Conservation (phyloP, 106 monocot genomes). For the Amphibolis antarctica region DNA sequence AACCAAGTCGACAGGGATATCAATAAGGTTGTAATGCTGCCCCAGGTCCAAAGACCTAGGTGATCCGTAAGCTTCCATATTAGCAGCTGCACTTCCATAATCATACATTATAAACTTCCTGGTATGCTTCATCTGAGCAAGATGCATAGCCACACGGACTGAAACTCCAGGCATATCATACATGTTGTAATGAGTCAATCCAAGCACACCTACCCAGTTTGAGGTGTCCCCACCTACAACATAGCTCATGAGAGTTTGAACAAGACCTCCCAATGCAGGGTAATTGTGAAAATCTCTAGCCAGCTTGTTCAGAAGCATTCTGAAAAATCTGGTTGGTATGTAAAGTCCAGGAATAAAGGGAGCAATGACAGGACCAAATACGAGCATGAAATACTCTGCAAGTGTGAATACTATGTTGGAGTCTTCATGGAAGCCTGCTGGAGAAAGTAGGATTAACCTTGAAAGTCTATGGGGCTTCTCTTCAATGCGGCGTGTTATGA, state of each 20-base stretch:
- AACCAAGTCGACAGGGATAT: conserved; percentile 80
- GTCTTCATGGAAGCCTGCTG: conserved; percentile 94
- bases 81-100: conserved; percentile 59
- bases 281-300: conserved; percentile 89
- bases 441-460: conserved; percentile 72
- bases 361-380: conserved; percentile 68
- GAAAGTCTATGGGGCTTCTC: conserved; percentile 64
- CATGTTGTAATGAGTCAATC: conserved; percentile 92
- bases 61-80: conserved; percentile 69
- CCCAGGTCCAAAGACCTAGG: conserved; percentile 73
- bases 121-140: conserved; percentile 77
- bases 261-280: conserved; percentile 83
- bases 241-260: conserved; percentile 89
- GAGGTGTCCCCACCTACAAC: conserved; percentile 91
- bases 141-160: conserved; percentile 65
- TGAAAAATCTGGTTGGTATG: conserved; percentile 86
- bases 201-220: conserved; percentile 86
- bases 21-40: conserved; percentile 54
- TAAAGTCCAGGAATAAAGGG: conserved; percentile 74
- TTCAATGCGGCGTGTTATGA: conserved; percentile 47
- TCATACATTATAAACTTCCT: conserved; percentile 84
- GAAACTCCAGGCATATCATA: conserved; percentile 97
- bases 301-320: conserved; percentile 94
- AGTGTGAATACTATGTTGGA: conserved; percentile 52
- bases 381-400: conserved; percentile 35